phyloP scores from a whole-genome alignment of 2,329 filamentous ascomycete species.

The Exophiala sideris region DNA sequence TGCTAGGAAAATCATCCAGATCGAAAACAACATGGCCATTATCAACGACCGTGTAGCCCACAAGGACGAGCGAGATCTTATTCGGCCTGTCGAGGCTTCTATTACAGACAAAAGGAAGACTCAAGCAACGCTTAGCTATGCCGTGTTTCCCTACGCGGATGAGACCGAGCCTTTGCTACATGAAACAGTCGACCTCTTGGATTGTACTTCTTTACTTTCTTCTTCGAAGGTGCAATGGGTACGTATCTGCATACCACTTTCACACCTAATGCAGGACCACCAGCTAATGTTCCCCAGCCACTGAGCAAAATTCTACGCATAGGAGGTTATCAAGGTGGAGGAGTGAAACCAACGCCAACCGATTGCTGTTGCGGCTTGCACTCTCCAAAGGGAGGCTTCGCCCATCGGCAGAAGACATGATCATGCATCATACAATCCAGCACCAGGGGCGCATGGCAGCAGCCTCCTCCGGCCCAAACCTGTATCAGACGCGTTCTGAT shows the following conservation, averaged over 20 bases:
- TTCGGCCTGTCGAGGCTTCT: constrained; percentile 17
- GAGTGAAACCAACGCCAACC: constrained; percentile 5
- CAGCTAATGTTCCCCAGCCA: constrained; percentile 4
- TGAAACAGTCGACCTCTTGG: constrained; percentile 13
- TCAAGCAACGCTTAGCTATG: constrained; percentile 12
- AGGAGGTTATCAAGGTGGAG: constrained; percentile 17
- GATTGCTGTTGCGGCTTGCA: constrained; percentile 3
- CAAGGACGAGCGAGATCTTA: constrained; percentile 12
- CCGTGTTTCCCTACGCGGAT: constrained; percentile 6
- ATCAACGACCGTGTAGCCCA: constrained; percentile 4
- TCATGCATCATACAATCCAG: neutral
- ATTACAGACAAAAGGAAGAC: constrained; percentile 9
- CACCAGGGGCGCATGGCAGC: no score
- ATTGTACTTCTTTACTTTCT: constrained; percentile 1
- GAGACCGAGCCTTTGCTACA: constrained; percentile 7
- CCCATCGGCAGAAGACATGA: constrained; percentile 6
- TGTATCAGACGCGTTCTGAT: no score
- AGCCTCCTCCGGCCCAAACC: no score
- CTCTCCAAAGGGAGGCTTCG: neutral
- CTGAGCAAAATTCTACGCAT: constrained; percentile 17
- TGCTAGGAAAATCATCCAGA: constrained; percentile 17
- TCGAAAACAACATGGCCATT: constrained; percentile 12
- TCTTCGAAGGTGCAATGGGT: constrained; percentile 9
- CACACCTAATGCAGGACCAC: no score
- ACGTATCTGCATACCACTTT: constrained; percentile 1